Evolutionary conservation across 495 filamentous ascomycete species (phyloP), one percentile per base, ranked within the genome.

Genomic region (Neurospora sp.): DNA sequence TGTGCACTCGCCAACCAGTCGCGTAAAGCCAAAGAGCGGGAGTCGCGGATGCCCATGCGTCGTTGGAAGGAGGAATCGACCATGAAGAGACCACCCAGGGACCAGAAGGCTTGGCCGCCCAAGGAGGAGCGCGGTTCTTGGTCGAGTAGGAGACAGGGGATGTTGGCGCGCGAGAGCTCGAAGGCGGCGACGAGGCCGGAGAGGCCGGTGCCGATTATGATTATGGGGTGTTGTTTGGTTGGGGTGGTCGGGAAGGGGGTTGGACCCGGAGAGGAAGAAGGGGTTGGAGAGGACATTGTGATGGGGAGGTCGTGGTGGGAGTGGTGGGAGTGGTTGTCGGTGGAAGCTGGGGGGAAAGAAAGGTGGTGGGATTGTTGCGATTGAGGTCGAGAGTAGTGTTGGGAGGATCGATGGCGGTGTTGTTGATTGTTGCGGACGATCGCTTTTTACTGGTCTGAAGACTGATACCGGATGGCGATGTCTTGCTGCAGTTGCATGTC

Each of bases 21-120:
- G 78, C 82, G 82, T 79, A 85, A 72, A 14, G 85, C 85, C 5
- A 87, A 78, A 70, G 79, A 78, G 59, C 82, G 83, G 69, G 82
- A 82, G 77, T 87, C 85, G 68, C 78, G 77, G 78, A 87, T 85
- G 69, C 85, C 85, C 77, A 85, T 75, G 53, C 83, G 83, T 12
- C 85, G 81, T 77, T 87, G 85, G 74, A 80, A 76, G 48, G 84
- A 72, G 22, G 82, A 84, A 77, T 87, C 70, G 74, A 87, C 85
- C 75, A 81, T 81, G 81, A 87, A 87, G 42, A 87, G 72, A 11
- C 85, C 85, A 71, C 85, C 85, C 7, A 87, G 80, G 22, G 85
- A 87, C 85, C 85, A 87, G 75, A 87, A 87, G 31, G 85, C 85
- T 75, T 87, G 85, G 6, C 85, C 85, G 70, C 85, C 85, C 8